Conservation (phyloP, 805 yeast species). For the Zygotorulaspora danielsina region DNA sequence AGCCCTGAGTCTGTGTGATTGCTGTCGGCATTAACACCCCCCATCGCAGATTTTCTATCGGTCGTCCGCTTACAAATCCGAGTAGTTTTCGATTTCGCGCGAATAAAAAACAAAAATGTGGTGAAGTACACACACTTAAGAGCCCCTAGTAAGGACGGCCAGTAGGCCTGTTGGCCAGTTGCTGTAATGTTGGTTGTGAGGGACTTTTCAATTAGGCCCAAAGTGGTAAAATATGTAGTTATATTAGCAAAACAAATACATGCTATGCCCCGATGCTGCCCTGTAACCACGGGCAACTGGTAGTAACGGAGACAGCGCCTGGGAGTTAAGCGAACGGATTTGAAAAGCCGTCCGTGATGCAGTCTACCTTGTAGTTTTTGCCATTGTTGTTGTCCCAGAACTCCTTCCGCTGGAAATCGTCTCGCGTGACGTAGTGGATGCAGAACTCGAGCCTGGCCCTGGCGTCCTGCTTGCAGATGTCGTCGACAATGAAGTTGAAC, state of each 20-base stretch:
- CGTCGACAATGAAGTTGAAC: conserved; percentile 29
- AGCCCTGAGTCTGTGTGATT: neutral
- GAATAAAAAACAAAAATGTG: neutral
- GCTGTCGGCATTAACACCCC: neutral
- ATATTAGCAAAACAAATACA: neutral
- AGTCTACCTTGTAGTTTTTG: conserved; percentile 25
- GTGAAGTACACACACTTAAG: too few relatives aligned
- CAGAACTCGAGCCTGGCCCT: conserved; percentile 28
- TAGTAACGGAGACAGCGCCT: too few relatives aligned
- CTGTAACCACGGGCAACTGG: too few relatives aligned
- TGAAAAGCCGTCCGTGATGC: conserved; percentile 24
- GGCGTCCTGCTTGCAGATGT: conserved; percentile 9
- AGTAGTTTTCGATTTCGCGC: conserved; percentile 2
- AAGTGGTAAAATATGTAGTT: too few relatives aligned
- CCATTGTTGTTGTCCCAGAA: conserved; percentile 33
- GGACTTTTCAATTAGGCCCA: too few relatives aligned
- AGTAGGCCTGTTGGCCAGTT: too few relatives aligned
- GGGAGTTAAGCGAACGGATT: conserved; percentile 22
- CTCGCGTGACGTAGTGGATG: conserved; percentile 28
- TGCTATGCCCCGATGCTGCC: too few relatives aligned
- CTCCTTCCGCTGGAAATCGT: conserved; percentile 20
- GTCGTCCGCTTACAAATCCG: conserved; percentile 1
- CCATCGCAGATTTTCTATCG: neutral
- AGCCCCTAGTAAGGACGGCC: too few relatives aligned
- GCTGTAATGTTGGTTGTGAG: too few relatives aligned